phyloP scores from a whole-genome alignment of 768 basidiomycete genomes.

The Tubosaeta sp. region DNA sequence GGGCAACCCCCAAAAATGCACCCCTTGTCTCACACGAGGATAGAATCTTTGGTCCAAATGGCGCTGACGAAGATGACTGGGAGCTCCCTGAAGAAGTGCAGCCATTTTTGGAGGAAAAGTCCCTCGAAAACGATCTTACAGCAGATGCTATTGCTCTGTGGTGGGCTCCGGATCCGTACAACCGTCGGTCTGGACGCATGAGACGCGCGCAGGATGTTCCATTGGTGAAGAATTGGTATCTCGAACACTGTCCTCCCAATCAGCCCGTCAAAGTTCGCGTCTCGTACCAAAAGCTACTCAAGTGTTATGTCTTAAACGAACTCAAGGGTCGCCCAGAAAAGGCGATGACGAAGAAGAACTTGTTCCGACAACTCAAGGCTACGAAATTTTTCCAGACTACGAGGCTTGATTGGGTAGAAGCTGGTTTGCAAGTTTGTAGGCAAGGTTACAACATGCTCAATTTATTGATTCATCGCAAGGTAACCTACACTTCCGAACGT shows the following conservation, averaged over 20 bases:
- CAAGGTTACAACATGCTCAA: slow-evolving; percentile 99
- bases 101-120: slow-evolving; percentile 78
- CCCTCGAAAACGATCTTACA: slow-evolving; percentile 84
- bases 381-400: slow-evolving; percentile 99
- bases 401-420: slow-evolving; percentile 97
- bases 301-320: slow-evolving; percentile 94
- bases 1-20: slow-evolving; percentile 76
- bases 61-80: slow-evolving; percentile 82
- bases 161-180: slow-evolving; percentile 98
- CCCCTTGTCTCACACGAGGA: slow-evolving; percentile 88
- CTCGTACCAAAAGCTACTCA: slow-evolving; percentile 96
- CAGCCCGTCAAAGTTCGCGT: slow-evolving; percentile 98
- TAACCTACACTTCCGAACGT: slow-evolving; percentile 19
- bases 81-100: slow-evolving; percentile 71
- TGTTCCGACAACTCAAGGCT: slow-evolving; percentile 94
- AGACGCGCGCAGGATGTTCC: slow-evolving; percentile 94
- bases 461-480: slow-evolving; percentile 97
- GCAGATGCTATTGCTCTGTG: slow-evolving; percentile 96
- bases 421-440: slow-evolving; percentile 95
- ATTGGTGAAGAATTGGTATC: slow-evolving; percentile 96
- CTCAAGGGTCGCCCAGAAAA: slow-evolving; percentile 86
- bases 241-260: slow-evolving; percentile 95
- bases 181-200: slow-evolving; percentile 86
- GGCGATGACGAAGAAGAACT: slow-evolving; percentile 96
- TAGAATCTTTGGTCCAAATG: slow-evolving; percentile 85